These are phyloP conservation scores for Populus deltoides DNA, from an alignment of 345 rosid species.

Conservation along the genomic window DNA sequence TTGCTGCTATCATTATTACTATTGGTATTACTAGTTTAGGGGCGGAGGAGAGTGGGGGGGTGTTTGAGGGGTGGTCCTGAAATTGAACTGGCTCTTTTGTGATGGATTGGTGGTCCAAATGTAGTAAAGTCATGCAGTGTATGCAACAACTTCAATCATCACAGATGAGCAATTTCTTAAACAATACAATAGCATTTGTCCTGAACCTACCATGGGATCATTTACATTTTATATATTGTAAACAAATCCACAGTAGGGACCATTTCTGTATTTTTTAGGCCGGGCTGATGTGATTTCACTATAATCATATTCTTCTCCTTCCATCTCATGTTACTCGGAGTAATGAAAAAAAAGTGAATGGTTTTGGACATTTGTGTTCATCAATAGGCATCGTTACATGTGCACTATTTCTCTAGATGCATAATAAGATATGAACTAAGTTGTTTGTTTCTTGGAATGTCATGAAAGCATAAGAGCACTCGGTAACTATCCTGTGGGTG, in stretches of 20 bases:
- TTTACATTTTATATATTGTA: not conserved
- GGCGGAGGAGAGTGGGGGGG: conserved; percentile 4
- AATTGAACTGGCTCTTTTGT: conserved; percentile 23
- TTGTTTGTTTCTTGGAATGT: not conserved
- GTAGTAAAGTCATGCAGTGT: conserved; percentile 26
- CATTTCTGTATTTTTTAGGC: not conserved
- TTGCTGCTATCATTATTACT: conserved; percentile 15
- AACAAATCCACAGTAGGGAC: conserved; percentile 9
- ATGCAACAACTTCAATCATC: conserved; percentile 30
- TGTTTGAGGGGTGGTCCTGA: conserved; percentile 39
- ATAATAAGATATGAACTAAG: not conserved
- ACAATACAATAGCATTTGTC: conserved; percentile 19
- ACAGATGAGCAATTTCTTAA: conserved; percentile 28
- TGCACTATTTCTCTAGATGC: not conserved
- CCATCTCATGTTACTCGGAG: not conserved
- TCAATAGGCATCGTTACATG: not conserved
- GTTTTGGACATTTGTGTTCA: not conserved
- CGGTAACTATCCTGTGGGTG: not conserved
- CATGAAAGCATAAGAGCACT: not conserved
- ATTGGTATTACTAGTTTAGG: not conserved
- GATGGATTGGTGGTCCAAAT: conserved; percentile 44
- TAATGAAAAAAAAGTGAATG: not conserved
- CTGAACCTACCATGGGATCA: conserved; percentile 1
- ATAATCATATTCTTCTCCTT: not conserved
- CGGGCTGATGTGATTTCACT: not conserved